A percentile compares a stretch with the other conserved stretches of the same genome.
Evolutionary conservation across 768 basidiomycete genomes (phyloP).

Genomic region (Lanmaoa pseudosensibilis): DNA sequence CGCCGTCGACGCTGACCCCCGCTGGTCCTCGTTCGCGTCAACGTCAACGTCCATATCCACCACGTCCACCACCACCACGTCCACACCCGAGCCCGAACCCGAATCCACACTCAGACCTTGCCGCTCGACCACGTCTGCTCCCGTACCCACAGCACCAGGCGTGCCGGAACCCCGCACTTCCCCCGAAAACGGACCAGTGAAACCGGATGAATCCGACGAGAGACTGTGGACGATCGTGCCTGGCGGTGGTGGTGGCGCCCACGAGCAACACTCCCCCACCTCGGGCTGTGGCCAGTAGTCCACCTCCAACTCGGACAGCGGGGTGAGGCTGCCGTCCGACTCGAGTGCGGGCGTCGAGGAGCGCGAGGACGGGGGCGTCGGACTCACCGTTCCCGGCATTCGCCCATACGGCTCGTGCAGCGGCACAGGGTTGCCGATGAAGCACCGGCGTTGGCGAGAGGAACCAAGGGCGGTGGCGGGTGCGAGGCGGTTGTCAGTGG

Average conservation of each 20-base stretch:
- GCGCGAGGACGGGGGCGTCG: slow-evolving; percentile 5
- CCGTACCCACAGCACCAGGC: background rate
- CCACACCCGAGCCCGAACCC: background rate
- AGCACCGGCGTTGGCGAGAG: slow-evolving; percentile 12
- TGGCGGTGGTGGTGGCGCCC: slow-evolving; percentile 18
- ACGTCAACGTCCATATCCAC: background rate
- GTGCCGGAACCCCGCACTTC: background rate
- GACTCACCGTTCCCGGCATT: slow-evolving; percentile 14
- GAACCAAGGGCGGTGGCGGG: background rate
- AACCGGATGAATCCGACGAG: too few species aligned
- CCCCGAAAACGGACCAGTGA: background rate
- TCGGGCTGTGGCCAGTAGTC: slow-evolving; percentile 33
- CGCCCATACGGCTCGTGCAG: slow-evolving; percentile 22
- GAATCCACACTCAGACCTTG: background rate
- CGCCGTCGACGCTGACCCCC: background rate
- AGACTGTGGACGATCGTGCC: background rate
- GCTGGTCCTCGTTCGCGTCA: background rate
- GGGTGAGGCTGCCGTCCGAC: slow-evolving; percentile 15
- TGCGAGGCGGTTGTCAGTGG: background rate
- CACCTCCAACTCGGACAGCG: slow-evolving; percentile 9
- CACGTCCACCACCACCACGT: background rate
- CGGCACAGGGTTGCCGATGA: slow-evolving; percentile 16
- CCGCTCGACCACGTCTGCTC: background rate
- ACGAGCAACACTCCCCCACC: slow-evolving; percentile 33
- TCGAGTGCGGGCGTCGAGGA: slow-evolving; percentile 6